These are phyloP conservation scores for Prunus yedoensis DNA, from an alignment of 331 rosid species.

Conservation along the genomic window DNA sequence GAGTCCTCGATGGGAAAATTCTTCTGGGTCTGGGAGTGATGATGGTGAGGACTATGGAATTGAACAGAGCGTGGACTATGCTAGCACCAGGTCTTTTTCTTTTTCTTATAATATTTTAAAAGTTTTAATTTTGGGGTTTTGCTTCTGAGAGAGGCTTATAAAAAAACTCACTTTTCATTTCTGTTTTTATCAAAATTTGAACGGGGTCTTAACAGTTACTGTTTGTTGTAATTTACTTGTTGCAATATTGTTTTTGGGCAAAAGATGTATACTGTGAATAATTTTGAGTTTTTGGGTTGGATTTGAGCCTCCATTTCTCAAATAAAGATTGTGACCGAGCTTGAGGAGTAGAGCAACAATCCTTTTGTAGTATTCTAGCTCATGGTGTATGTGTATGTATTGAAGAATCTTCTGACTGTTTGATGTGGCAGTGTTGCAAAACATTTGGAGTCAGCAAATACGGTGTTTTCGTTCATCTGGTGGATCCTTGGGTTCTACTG, in stretches of 20 bases:
- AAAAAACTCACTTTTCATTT: background rate
- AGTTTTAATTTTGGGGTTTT: no score
- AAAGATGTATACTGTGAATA: background rate
- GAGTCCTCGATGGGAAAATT: constrained; percentile 39
- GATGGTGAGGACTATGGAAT: constrained; percentile 46
- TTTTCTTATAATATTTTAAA: background rate
- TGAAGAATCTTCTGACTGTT: constrained; percentile 12
- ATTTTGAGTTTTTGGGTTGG: background rate
- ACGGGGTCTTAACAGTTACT: background rate
- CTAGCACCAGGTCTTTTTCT: constrained; percentile 46
- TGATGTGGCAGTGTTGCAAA: constrained; percentile 50
- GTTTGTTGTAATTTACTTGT: background rate
- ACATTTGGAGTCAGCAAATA: constrained; percentile 75
- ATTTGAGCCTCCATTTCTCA: background rate
- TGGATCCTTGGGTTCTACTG: constrained; percentile 94
- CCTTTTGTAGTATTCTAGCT: background rate
- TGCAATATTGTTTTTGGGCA: background rate
- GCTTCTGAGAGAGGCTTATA: no score
- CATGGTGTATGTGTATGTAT: background rate
- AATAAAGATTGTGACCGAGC: background rate
- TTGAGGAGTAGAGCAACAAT: background rate
- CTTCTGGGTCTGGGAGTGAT: constrained; percentile 65
- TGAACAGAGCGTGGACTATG: constrained; percentile 27
- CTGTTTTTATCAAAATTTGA: background rate
- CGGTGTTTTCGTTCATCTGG: constrained; percentile 84